phyloP scores from a whole-genome alignment of 495 filamentous ascomycete genomes.

The Aspergillus mulundensis region DNA sequence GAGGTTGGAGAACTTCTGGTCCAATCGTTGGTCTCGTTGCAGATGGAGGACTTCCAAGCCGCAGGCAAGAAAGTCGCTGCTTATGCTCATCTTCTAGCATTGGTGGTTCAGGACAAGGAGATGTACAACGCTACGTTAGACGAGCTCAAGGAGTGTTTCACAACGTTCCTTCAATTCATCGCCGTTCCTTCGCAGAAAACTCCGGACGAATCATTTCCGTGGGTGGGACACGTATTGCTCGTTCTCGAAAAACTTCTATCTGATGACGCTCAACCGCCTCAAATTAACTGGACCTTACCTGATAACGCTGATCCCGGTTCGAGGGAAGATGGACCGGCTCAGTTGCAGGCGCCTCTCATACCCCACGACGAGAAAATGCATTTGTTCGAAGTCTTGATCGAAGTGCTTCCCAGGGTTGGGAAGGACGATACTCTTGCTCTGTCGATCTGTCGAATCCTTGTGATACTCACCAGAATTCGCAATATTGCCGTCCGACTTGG shows the following conservation, averaged over 20 bases:
- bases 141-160: conserved; percentile 74
- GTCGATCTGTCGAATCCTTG: conserved; percentile 78
- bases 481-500: conserved; percentile 69
- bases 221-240: conserved; percentile 87
- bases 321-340: conserved; percentile 49
- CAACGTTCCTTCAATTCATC: conserved; percentile 73
- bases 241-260: conserved; percentile 85
- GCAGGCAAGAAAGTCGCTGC: conserved; percentile 83
- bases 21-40: conserved; percentile 81
- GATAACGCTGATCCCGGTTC: conserved; percentile 46
- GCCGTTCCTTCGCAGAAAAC: conserved; percentile 60
- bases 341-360: conserved; percentile 59
- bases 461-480: conserved; percentile 79
- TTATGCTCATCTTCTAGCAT: conserved; percentile 86
- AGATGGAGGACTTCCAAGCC: conserved; percentile 62
- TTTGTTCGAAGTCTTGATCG: conserved; percentile 71
- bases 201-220: conserved; percentile 74
- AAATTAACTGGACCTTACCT: conserved; percentile 69
- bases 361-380: conserved; percentile 59
- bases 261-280: conserved; percentile 75
- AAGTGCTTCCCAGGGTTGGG: conserved; percentile 78
- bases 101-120: conserved; percentile 74
- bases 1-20: conserved; percentile 81
- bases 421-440: conserved; percentile 83
- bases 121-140: conserved; percentile 77